These are phyloP conservation scores for Umbelopsis vinacea DNA, from an alignment of 192 early-diverging fungal genomes.

Conservation along the genomic window DNA sequence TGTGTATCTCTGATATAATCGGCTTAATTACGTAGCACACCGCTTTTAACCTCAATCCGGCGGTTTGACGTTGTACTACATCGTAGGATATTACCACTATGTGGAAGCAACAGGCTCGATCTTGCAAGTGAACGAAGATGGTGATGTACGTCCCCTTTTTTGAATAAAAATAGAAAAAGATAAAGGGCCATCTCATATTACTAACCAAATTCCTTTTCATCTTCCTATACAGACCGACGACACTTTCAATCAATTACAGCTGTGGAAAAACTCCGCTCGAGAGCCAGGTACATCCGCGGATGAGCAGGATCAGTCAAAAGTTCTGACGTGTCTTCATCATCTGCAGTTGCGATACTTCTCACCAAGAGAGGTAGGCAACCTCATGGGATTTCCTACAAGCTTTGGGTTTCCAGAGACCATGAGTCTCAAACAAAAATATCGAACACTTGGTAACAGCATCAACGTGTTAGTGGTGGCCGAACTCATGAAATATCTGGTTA, in stretches of 20 bases:
- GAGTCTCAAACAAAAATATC: constrained; percentile 76
- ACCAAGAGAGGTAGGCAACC: constrained; percentile 67
- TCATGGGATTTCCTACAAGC: constrained; percentile 79
- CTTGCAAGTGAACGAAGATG: constrained; percentile 51
- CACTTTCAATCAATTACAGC: constrained; percentile 10
- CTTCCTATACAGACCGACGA: constrained; percentile 1
- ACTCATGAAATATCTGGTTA: constrained; percentile 73
- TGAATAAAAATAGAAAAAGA: no score
- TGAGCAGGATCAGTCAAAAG: constrained; percentile 35
- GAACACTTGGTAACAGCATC: constrained; percentile 90
- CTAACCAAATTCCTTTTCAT: neutral
- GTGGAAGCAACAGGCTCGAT: constrained; percentile 64
- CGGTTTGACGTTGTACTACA: constrained; percentile 18
- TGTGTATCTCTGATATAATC: constrained; percentile 3
- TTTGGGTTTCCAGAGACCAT: constrained; percentile 76
- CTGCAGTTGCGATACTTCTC: constrained; percentile 61
- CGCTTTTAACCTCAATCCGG: neutral
- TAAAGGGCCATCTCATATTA: neutral
- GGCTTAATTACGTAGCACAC: neutral
- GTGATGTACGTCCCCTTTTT: no score
- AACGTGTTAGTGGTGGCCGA: constrained; percentile 82
- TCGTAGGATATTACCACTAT: constrained; percentile 68
- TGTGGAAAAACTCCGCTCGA: constrained; percentile 12
- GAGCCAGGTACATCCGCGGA: constrained; percentile 15
- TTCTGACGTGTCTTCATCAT: constrained; percentile 38